phyloP scores from a whole-genome alignment of 2,329 filamentous ascomycete species.

The Aureobasidium zeae region DNA sequence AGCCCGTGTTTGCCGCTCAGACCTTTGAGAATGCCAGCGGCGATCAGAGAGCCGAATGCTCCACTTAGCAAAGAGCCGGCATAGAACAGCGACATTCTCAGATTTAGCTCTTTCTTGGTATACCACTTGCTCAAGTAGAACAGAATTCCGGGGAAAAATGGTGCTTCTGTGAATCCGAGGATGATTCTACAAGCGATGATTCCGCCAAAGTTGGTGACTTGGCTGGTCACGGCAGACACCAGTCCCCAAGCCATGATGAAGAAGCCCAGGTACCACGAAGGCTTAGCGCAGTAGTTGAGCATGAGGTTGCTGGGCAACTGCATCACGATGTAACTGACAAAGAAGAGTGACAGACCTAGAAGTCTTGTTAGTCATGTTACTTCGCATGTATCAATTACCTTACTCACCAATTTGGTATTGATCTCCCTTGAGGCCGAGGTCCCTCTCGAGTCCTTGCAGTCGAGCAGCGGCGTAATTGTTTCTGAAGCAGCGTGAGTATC shows the following conservation, averaged over 20 bases:
- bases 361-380: no score
- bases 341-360: slow-evolving; percentile 17
- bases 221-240: slow-evolving; percentile 37
- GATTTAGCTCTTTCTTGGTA: slow-evolving; percentile 56
- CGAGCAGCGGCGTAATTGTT: slow-evolving; percentile 58
- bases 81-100: slow-evolving; percentile 58
- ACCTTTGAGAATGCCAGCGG: slow-evolving; percentile 54
- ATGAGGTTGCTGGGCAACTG: slow-evolving; percentile 41
- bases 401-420: slow-evolving; percentile 63
- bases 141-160: slow-evolving; percentile 32
- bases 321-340: slow-evolving; percentile 19
- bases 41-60: slow-evolving; percentile 57
- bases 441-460: slow-evolving; percentile 54
- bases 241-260: slow-evolving; percentile 39
- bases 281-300: slow-evolving; percentile 38
- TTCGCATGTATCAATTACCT: no score
- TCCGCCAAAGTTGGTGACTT: slow-evolving; percentile 34
- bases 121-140: slow-evolving; percentile 61
- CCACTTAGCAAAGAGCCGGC: slow-evolving; percentile 60
- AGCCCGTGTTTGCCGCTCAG: slow-evolving; percentile 51
- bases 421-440: slow-evolving; percentile 46
- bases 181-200: slow-evolving; percentile 39
- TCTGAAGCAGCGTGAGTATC: slow-evolving; percentile 18
- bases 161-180: slow-evolving; percentile 31
- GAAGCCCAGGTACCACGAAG: slow-evolving; percentile 29